phyloP scores from a whole-genome alignment of 1,284 basidiomycete genomes.

The Bondarzewia mesenterica region DNA sequence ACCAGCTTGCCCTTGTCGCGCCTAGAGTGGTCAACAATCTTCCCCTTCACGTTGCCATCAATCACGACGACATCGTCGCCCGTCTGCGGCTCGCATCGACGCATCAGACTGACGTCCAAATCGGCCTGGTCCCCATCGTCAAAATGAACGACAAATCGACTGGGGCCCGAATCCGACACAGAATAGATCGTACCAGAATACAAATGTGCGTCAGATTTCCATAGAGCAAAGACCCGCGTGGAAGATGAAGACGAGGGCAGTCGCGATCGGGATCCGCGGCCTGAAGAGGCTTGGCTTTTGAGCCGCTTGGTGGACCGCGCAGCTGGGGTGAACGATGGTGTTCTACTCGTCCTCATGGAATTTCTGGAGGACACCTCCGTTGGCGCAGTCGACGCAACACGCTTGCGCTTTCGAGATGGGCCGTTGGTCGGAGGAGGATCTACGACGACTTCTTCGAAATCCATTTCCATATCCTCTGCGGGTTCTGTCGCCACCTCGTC shows the following conservation, averaged over 20 bases:
- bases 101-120: conserved; percentile 47
- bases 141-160: conserved; percentile 43
- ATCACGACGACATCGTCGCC: conserved; percentile 49
- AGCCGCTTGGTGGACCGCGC: conserved; percentile 16
- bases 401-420: conserved; percentile 41
- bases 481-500: conserved; percentile 34
- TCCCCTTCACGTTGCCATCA: conserved; percentile 19
- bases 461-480: conserved; percentile 34
- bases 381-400: conserved; percentile 19
- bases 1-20: conserved; percentile 25
- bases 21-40: conserved; percentile 28
- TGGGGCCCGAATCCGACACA: conserved; percentile 13
- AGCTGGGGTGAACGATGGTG: conserved; percentile 20
- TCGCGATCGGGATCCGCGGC: conserved; percentile 11
- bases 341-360: conserved; percentile 22
- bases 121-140: conserved; percentile 45
- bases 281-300: conserved; percentile 1
- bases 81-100: conserved; percentile 35
- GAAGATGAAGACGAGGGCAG: conserved; percentile 9
- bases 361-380: conserved; percentile 15
- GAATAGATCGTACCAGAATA: conserved; percentile 51
- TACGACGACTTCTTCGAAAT: conserved; percentile 15
- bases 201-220: conserved; percentile 51
- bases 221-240: conserved; percentile 60
- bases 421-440: conserved; percentile 5